These are phyloP conservation scores for Diplocarpon mali DNA, from an alignment of 2,329 filamentous ascomycete species.

Conservation along the genomic window DNA sequence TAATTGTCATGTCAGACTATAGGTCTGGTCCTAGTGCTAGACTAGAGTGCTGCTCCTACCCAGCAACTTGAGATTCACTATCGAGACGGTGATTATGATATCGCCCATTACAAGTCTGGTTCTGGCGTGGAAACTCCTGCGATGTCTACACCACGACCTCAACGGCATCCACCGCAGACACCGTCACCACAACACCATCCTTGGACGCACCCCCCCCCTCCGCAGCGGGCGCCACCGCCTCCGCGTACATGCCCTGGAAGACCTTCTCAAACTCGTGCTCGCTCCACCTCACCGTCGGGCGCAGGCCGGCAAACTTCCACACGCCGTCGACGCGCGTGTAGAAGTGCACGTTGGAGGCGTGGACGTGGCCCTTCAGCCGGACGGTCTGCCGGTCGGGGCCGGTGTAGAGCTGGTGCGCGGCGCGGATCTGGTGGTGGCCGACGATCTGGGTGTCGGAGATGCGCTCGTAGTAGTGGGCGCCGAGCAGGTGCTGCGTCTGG, in stretches of 20 bases:
- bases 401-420: constrained; percentile 18
- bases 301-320: constrained; percentile 25
- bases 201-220: no score
- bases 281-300: constrained; percentile 22
- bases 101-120: no score
- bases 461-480: constrained; percentile 45
- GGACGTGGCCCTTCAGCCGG: constrained; percentile 18
- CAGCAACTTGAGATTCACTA: no score
- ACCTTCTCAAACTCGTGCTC: constrained; percentile 23
- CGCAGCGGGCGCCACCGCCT: no score
- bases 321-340: constrained; percentile 21
- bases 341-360: constrained; percentile 23
- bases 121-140: no score
- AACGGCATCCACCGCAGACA: no score
- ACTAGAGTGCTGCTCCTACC: no score
- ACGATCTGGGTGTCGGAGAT: constrained; percentile 46
- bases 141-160: no score
- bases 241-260: constrained; percentile 5
- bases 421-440: constrained; percentile 31
- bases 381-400: constrained; percentile 13
- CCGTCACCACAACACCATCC: no score
- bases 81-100: no score
- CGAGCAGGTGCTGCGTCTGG: constrained; percentile 55
- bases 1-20: no score
- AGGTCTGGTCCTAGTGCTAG: no score